These are phyloP conservation scores for Lichtheimia hyalospora DNA, from an alignment of 371 early-diverging fungal genomes.

Conservation along the genomic window DNA sequence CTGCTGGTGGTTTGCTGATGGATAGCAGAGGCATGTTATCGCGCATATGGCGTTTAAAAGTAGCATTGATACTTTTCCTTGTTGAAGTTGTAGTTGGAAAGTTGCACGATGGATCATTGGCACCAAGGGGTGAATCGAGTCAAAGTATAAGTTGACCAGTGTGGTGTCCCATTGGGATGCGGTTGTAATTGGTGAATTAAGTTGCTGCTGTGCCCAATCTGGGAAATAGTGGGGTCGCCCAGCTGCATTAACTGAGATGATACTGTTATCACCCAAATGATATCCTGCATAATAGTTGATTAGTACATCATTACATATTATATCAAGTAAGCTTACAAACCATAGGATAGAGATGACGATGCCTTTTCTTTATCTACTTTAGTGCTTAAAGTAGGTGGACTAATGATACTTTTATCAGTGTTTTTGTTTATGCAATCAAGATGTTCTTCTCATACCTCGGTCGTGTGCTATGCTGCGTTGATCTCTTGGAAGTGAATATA, in stretches of 20 bases:
- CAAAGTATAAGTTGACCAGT: constrained; percentile 37
- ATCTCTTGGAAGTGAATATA: constrained; percentile 32
- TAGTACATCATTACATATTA: no score
- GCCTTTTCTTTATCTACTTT: constrained; percentile 8
- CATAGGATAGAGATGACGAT: not conserved
- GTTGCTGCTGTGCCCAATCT: not conserved
- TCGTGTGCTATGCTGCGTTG: constrained; percentile 2
- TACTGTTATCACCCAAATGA: not conserved
- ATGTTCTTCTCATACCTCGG: not conserved
- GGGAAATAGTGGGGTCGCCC: constrained; percentile 3
- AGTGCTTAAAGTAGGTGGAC: no score
- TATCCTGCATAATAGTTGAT: not conserved
- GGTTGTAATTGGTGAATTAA: not conserved
- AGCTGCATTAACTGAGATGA: constrained; percentile 2
- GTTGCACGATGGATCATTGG: constrained; percentile 48
- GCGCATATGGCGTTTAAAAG: constrained; percentile 55
- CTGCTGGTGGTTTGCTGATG: constrained; percentile 25
- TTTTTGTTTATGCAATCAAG: not conserved
- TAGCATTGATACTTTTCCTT: constrained; percentile 34
- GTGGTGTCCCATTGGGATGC: no score
- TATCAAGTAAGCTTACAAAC: no score
- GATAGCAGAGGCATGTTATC: constrained; percentile 34
- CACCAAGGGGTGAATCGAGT: constrained; percentile 52
- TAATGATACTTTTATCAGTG: not conserved
- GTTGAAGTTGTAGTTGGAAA: constrained; percentile 27